These are phyloP conservation scores for Chalciporus piperatus DNA, from an alignment of 768 basidiomycete species.

Conservation along the genomic window DNA sequence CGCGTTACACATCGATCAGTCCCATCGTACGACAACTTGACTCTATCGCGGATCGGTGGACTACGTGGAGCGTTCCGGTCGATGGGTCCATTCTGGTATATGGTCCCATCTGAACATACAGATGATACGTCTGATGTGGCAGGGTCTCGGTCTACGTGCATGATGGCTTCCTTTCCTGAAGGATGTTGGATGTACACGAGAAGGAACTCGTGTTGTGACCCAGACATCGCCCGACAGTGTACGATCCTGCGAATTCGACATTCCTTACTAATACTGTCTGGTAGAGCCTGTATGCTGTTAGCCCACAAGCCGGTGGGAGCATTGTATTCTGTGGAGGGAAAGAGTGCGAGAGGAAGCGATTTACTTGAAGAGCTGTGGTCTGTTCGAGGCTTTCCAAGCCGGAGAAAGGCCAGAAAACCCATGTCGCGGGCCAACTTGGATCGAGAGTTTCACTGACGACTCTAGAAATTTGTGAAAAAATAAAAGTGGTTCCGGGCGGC, in stretches of 20 bases:
- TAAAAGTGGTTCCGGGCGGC: not conserved
- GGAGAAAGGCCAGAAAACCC: not conserved
- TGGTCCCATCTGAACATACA: not conserved
- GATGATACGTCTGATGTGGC: not conserved
- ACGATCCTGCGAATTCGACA: slow-evolving; percentile 9
- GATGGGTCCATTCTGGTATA: not conserved
- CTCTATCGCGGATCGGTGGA: not conserved
- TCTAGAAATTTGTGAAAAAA: too few species aligned
- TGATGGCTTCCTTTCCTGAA: slow-evolving; percentile 3
- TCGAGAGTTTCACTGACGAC: not conserved
- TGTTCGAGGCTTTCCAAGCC: not conserved
- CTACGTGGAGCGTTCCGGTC: not conserved
- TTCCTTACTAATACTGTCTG: not conserved
- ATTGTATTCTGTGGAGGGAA: slow-evolving; percentile 5
- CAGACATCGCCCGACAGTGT: not conserved
- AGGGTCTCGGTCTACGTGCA: slow-evolving; percentile 1
- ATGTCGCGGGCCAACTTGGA: not conserved
- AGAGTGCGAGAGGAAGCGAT: slow-evolving; percentile 5
- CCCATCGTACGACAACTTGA: slow-evolving; percentile 8
- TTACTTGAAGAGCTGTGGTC: not conserved
- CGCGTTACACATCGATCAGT: slow-evolving; percentile 4
- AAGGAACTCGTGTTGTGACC: slow-evolving; percentile 5
- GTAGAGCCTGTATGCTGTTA: slow-evolving; percentile 1
- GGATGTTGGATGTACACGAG: slow-evolving; percentile 7
- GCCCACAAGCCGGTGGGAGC: slow-evolving; percentile 3